A percentile compares a stretch with the other conserved stretches of the same genome.
These are phyloP conservation scores for Arthrobotrys megalospora DNA, from an alignment of 2,329 filamentous ascomycete genomes.

Conservation along the genomic window DNA sequence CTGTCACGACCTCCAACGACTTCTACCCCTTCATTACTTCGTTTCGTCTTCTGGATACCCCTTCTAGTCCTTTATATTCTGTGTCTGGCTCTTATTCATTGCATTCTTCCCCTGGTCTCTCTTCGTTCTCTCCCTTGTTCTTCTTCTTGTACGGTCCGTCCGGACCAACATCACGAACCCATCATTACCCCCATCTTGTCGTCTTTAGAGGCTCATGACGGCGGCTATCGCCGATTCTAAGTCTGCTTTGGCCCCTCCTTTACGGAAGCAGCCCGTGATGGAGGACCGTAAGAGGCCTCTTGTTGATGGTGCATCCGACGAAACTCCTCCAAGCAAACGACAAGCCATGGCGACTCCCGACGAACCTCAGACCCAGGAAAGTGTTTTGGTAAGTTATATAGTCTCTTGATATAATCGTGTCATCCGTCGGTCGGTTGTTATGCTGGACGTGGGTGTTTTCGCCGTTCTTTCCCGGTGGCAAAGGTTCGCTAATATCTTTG, in stretches of 20 bases:
- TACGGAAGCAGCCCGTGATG: constrained; percentile 76
- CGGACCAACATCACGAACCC: constrained; percentile 27
- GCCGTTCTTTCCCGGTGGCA: not conserved
- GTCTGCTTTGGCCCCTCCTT: constrained; percentile 62
- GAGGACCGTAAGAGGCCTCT: constrained; percentile 98
- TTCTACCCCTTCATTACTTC: constrained; percentile 13
- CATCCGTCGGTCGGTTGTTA: not conserved
- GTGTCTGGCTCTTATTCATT: constrained; percentile 10
- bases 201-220: constrained; percentile 58
- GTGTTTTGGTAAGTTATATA: constrained; percentile 64
- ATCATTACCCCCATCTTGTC: constrained; percentile 22
- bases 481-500: constrained; percentile 38
- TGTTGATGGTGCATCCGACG: constrained; percentile 76
- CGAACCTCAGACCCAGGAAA: constrained; percentile 65
- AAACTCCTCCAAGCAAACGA: constrained; percentile 90
- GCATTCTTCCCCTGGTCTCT: constrained; percentile 11
- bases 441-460: not conserved
- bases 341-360: constrained; percentile 69
- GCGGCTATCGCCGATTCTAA: constrained; percentile 61
- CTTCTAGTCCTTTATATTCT: constrained; percentile 12
- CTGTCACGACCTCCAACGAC: constrained; percentile 36
- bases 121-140: constrained; percentile 11
- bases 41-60: constrained; percentile 14
- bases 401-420: constrained; percentile 1
- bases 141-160: constrained; percentile 28